Evolutionary conservation across 139 green algal species (phyloP), one percentile per base, ranked within the genome.

Genomic region (Tetradesmus lagerheimii): DNA sequence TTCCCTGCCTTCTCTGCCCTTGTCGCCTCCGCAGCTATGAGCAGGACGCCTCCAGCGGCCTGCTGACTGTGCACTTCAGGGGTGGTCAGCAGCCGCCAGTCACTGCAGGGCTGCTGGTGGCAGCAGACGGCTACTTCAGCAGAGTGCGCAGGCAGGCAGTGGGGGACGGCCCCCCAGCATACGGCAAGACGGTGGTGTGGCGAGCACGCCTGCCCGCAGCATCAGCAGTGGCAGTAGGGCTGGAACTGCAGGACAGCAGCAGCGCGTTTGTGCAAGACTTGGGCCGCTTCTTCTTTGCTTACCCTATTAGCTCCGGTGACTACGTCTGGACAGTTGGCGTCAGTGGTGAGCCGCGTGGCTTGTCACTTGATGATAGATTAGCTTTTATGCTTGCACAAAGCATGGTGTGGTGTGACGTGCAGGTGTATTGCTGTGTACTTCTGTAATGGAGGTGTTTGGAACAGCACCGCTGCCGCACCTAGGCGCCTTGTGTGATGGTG

Each of bases 41-140:
- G 57, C 57, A 71, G 57, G 57, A 71, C 23, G 23, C 57, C 57
- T 71, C 57, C 23, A 31, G 20, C 9, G 57, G 57, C 3, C 23
- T 71, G 57, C 57, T 71, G 57, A 71, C 57, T 71, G 57, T 71
- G 57, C 57, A 71, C 15, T 71, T 71, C 57, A n/a, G 57, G 57
- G 57, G 57, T 0, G 14, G 57, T 23, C 57, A 71, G 57, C 57
- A 71, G 57, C 57, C 50, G 14, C 37, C 64, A 0, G 83, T 80
- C n/a, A 23, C 38, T 29, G 62, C 38, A 34, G 34, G 34, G 18
- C 35, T 79, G 53, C 64, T 88, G 57, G 62, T 88, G 57, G 62
- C 83, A 31, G 62, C 83, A 23, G 83, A 78, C 38, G 91, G 57
- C 80, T 91, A 90, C 38, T 93, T 93, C 83, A 91, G 82, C 62